Conservation (phyloP, 345 rosid genomes). For the Salix suchowensis region DNA sequence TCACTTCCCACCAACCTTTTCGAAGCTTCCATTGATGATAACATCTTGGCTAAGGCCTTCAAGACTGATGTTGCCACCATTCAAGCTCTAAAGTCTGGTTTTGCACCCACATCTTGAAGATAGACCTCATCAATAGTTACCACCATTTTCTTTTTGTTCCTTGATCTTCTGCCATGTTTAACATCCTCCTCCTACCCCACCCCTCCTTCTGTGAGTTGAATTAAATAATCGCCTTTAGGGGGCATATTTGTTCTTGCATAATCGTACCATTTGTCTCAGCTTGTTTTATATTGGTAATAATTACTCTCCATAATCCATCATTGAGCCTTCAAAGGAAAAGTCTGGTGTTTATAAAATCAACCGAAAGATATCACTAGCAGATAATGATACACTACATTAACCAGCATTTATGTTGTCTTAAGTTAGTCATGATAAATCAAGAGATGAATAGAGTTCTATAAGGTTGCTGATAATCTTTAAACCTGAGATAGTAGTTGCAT, state of each 20-base stretch:
- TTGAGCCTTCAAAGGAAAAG: neutral
- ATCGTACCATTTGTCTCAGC: neutral
- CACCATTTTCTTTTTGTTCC: neutral
- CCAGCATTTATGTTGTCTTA: neutral
- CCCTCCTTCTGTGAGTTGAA: no score
- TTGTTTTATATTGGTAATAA: neutral
- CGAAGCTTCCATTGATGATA: neutral
- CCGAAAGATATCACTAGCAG: no score
- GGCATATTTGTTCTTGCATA: no score
- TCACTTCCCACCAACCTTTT: neutral
- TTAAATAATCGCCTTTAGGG: no score
- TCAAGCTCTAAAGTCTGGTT: neutral
- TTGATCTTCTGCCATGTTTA: neutral
- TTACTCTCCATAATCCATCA: neutral
- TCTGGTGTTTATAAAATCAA: neutral
- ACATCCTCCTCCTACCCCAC: neutral
- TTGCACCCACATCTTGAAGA: neutral
- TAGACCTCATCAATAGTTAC: neutral
- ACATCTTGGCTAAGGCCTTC: neutral
- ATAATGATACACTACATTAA: neutral
- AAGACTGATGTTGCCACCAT: neutral
- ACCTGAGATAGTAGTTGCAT: neutral
- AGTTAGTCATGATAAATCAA: neutral
- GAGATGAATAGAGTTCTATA: neutral
- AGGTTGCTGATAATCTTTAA: neutral